Evolutionary conservation across 176 grass and related monocot species (phyloP), one percentile per base, ranked within the genome.

Genomic region (Rhynchospora breviuscula): DNA sequence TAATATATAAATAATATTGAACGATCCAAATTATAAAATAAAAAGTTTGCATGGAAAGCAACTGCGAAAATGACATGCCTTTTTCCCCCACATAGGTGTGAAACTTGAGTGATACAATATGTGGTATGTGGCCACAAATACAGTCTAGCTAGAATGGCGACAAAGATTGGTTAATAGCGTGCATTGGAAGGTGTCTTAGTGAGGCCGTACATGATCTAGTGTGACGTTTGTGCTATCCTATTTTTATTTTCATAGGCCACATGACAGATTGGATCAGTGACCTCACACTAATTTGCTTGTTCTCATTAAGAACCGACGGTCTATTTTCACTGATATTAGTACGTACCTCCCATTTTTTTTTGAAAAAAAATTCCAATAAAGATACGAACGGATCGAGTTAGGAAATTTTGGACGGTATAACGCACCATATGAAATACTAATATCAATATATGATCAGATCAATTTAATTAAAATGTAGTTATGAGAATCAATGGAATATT

Each of bases 141-240:
- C 11, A 79, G 8, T 29, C 22, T 79, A 56, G 52, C 21, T 58
- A 59, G 3, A 59, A 79, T 29, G 14, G 29, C 75, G 75, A 56
- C 75, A 79, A 18, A 47, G 46, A 78, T 57, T 78, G 79, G 61
- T 82, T 67, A 82, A 67, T 65, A 48, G 79, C 79, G 59, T 82
- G 79, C 10, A 67, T 49, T 18, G 59, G 59, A 82, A 66, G 79
- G 6, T 64, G 65, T 66, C 23, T 48, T 52, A 45, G 17, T 63
- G 47, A 47, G 56, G 1, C 59, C 60, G 18, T 82, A 51, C 4
- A 64, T 66, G 44, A 82, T 82, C 46, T 81, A 22, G 9, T 18
- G 19, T 66, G 79, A 66, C 60, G 79, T 66, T 66, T 60, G 40
- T 13, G 62, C 45, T 66, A 53, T 82, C 60, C 10, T 22, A 8